phyloP scores from a whole-genome alignment of 2,329 filamentous ascomycete genomes.

The Sordariomycetes sp. region DNA sequence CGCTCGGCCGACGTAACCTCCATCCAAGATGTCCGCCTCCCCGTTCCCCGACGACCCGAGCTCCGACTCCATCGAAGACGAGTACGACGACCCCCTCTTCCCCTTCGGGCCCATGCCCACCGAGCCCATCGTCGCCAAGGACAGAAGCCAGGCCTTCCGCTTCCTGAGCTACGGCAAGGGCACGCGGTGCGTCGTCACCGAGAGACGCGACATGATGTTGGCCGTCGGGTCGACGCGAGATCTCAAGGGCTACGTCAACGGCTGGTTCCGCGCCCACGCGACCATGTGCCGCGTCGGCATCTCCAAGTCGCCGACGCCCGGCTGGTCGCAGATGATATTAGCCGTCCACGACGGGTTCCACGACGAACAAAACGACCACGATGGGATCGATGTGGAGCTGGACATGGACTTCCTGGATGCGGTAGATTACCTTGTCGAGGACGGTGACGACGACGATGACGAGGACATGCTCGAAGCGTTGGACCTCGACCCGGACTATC shows the following conservation, averaged over 20 bases:
- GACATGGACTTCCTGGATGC: not conserved
- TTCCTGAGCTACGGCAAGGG: constrained; percentile 4
- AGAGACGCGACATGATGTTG: constrained; percentile 1
- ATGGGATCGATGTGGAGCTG: not conserved
- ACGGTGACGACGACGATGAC: not conserved
- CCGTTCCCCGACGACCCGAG: not conserved
- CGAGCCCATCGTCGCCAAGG: constrained; percentile 3
- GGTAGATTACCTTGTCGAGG: not conserved
- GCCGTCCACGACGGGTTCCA: not conserved
- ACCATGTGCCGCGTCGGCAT: constrained; percentile 1
- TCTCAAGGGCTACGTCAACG: not conserved
- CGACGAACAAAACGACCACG: not conserved
- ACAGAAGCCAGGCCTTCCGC: constrained; percentile 4
- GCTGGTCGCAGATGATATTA: not conserved
- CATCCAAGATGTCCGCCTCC: not conserved
- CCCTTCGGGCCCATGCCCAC: constrained; percentile 2
- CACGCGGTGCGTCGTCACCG: constrained; percentile 3
- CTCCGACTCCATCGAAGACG: not conserved
- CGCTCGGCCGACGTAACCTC: not conserved
- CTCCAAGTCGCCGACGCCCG: not conserved
- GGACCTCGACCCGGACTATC: not conserved
- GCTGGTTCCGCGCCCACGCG: constrained; percentile 2
- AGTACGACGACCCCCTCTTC: not conserved
- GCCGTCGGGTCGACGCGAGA: not conserved
- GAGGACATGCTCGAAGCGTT: not conserved